A percentile compares a stretch with the other conserved stretches of the same genome.
These are phyloP conservation scores for Blepharisma japonicum DNA, from an alignment of 73 alveolate genomes.

Conservation along the genomic window DNA sequence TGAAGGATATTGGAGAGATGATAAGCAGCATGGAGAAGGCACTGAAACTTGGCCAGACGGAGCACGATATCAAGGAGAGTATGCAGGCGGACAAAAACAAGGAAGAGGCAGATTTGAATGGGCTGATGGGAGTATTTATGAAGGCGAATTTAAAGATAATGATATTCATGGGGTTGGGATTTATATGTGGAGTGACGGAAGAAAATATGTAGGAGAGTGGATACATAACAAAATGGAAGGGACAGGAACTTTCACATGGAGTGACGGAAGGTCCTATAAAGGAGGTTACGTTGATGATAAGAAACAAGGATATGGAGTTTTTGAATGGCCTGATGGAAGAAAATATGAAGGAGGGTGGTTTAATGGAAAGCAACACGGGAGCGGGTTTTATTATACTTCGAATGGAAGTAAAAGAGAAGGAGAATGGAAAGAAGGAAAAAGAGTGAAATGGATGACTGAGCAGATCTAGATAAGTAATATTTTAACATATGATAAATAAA, in stretches of 20 bases:
- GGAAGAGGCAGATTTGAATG: slow-evolving; percentile 66
- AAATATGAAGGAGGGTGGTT: slow-evolving; percentile 41
- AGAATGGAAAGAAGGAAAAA: slow-evolving; percentile 53
- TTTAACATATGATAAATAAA: too few species aligned
- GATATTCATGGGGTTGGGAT: slow-evolving; percentile 69
- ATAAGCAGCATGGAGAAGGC: slow-evolving; percentile 78
- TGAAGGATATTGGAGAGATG: slow-evolving; percentile 78
- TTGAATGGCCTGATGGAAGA: slow-evolving; percentile 18
- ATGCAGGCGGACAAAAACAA: slow-evolving; percentile 53
- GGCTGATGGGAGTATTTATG: slow-evolving; percentile 66
- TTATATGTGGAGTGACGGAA: slow-evolving; percentile 62
- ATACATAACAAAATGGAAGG: slow-evolving; percentile 65
- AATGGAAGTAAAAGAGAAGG: slow-evolving; percentile 41
- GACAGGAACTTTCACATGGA: slow-evolving; percentile 60
- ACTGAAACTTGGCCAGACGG: slow-evolving; percentile 77
- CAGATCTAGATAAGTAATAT: neutral
- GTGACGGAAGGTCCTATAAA: slow-evolving; percentile 63
- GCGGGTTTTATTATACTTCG: slow-evolving; percentile 41
- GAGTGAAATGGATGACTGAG: slow-evolving; percentile 29
- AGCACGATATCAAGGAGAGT: slow-evolving; percentile 65
- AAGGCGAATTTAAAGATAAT: slow-evolving; percentile 62
- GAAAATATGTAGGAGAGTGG: slow-evolving; percentile 62
- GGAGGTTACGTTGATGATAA: slow-evolving; percentile 31
- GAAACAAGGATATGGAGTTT: slow-evolving; percentile 22
- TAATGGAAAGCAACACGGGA: slow-evolving; percentile 48